Evolutionary conservation across 331 rosid genomes (phyloP).

Genomic region (Rhamnella rubrinervis): DNA sequence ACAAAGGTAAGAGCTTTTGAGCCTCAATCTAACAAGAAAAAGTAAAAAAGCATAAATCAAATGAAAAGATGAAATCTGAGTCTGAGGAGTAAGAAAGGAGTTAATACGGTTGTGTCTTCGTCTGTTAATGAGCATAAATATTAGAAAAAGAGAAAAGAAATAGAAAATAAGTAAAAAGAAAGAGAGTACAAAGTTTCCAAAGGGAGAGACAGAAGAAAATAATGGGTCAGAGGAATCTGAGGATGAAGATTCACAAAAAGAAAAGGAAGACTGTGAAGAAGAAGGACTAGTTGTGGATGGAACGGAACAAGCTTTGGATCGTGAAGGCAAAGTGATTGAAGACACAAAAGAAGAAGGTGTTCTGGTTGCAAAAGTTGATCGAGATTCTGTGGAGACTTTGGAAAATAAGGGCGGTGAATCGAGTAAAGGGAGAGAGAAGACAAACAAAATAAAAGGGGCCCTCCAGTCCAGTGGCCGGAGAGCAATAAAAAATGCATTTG

Average conservation of each 20-base stretch:
- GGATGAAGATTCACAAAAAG: conserved; percentile 36
- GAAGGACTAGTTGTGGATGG: conserved; percentile 49
- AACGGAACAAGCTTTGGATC: conserved; percentile 47
- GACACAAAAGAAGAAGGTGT: conserved; percentile 42
- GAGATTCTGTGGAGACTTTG: conserved; percentile 47
- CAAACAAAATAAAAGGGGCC: conserved; percentile 54
- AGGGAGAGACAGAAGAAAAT: conserved; percentile 27
- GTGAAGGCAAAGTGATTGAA: conserved; percentile 40
- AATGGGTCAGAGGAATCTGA: conserved; percentile 36
- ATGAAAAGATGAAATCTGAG: conserved; percentile 25
- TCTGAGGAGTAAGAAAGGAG: conserved; percentile 36
- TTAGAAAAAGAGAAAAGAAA: conserved; percentile 35
- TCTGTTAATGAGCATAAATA: conserved; percentile 31
- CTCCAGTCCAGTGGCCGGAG: no score
- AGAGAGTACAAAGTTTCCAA: conserved; percentile 31
- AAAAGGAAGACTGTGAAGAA: conserved; percentile 41
- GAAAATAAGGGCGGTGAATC: conserved; percentile 53
- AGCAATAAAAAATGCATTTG: no score
- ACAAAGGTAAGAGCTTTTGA: conserved; percentile 21
- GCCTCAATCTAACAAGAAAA: conserved; percentile 21
- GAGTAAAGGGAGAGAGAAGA: conserved; percentile 31
- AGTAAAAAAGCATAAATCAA: conserved; percentile 23
- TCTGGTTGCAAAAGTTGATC: conserved; percentile 51
- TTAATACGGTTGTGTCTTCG: conserved; percentile 35
- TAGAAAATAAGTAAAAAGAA: conserved; percentile 30